Base-by-base conservation (phyloP, 257 asterid species). In the Haberlea rhodopensis region DNA sequence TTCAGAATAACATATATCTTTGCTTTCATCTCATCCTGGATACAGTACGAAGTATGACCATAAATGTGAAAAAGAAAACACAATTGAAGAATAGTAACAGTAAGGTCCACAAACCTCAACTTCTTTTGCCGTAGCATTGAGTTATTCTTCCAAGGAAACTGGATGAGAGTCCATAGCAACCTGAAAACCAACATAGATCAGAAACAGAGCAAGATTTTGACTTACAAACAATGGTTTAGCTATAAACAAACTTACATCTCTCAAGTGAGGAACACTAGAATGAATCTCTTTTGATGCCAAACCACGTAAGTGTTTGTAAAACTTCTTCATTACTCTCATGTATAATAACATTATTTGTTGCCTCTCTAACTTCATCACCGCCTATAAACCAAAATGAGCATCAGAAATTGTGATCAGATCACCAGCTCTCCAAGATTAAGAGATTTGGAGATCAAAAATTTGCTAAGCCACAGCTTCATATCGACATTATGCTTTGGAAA, bases 141-240 rank as follows among this genome's bases (percentile, higher is more conserved):
- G 86, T 76, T 92, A 96, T n/a, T 89, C 96, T 16, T 92, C 99
- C 51, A 92, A 59, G 26, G 99, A 81, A 58, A 85, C 46, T 3
- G 81, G 78, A 73, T 81, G 96, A 40, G 97, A 91, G 63, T 87
- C 85, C 91, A 89, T 18, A 6, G 57, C n/a, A 68, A 83, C 78
- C 98, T 90, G 82, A 63, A 73, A 67, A 58, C 63, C 29, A 66
- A 28, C 13, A 16, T 5, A 27, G 2, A 18, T 45, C n/a, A 46
- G 72, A 45, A 26, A 15, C 24, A 20, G n/a, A 32, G 19, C 3
- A 19, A 4, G 19, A 31, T 4, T 22, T 21, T 6, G 28, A n/a
- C n/a, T 5, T 10, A 8, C n/a, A 55, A 10, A 40, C 10, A 29
- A 57, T 34, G 27, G 46, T 37, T 43, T 45, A 21, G 31, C 28